These are phyloP conservation scores for Populus pruinosa DNA, from an alignment of 345 rosid species.

Conservation along the genomic window DNA sequence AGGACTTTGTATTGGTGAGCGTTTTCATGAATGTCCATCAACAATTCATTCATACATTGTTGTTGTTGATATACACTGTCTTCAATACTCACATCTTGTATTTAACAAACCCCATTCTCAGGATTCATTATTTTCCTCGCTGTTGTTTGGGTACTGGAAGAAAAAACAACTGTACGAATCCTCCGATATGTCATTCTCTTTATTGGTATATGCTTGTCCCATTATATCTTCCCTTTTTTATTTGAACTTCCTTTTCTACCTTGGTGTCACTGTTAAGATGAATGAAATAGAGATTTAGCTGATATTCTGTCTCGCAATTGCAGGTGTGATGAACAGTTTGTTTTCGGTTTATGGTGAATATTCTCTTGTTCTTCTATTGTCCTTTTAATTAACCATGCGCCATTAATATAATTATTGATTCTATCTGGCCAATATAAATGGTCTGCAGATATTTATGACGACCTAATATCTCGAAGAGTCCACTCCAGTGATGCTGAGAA, in stretches of 20 bases:
- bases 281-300: constrained; percentile 8
- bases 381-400: not conserved
- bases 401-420: not conserved
- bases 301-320: constrained; percentile 21
- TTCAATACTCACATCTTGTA: constrained; percentile 4
- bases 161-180: constrained; percentile 59
- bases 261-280: not conserved
- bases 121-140: constrained; percentile 87
- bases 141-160: constrained; percentile 86
- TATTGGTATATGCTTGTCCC: constrained; percentile 63
- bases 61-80: not conserved
- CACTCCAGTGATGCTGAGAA: constrained; percentile 95
- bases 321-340: constrained; percentile 98
- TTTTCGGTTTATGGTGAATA: constrained; percentile 87
- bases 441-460: constrained; percentile 78
- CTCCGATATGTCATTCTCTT: constrained; percentile 93
- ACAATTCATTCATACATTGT: not conserved
- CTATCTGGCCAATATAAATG: not conserved
- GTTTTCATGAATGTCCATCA: not conserved
- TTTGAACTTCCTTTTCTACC: constrained; percentile 2
- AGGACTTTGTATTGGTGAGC: constrained; percentile 85
- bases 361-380: not conserved
- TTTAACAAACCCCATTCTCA: constrained; percentile 28
- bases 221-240: not conserved
- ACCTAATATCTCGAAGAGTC: constrained; percentile 87